Evolutionary conservation across 192 early-diverging fungal genomes (phyloP), one percentile per base, ranked within the genome.

Genomic region (Lobosporangium transversale): DNA sequence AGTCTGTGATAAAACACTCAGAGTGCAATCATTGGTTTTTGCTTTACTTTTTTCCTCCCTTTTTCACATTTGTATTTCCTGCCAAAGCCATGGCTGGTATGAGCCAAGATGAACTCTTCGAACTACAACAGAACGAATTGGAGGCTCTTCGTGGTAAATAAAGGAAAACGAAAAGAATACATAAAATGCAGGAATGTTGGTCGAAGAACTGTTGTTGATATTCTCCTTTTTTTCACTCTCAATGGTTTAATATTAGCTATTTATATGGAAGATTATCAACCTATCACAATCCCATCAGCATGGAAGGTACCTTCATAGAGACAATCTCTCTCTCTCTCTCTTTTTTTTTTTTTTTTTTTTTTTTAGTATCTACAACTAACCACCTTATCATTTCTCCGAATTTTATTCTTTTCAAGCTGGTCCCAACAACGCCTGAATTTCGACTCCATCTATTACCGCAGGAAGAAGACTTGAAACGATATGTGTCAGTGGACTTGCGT

Each of bases 41-140:
- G 32, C 24, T 48, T 48, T 21, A 33, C 53, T 26, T 63, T n/a
- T 43, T 32, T 20, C 20, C 57, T 44, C 29, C 21, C 43, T 45
- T 59, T 47, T 47, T 26, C 24, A 23, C n/a, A 37, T 10, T 36
- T 17, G 6, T 36, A 21, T 26, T n/a, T 52, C 32, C 18, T 42
- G 30, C 21, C 12, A 26, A 35, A 40, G 44, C 36, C 59, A 71
- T 71, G 69, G 48, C 78, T 42, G 53, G 49, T 24, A 60, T 70
- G 69, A 80, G 82, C 71, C 68, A 84, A 29, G 81, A 78, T 51
- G 86, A 86, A 74, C 59, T 88, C 36, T 45, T 82, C 14, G 85
- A 89, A 66, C 67, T 89, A 30, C 92, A 93, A 80, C 67, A 85
- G 43, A 88, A 91, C 71, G 92, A 93, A 80, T 75, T 93, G 27